A percentile compares a stretch with the other conserved stretches of the same genome.
Conservation (phyloP, 2,329 filamentous ascomycete genomes). For the Alternaria sp. region DNA sequence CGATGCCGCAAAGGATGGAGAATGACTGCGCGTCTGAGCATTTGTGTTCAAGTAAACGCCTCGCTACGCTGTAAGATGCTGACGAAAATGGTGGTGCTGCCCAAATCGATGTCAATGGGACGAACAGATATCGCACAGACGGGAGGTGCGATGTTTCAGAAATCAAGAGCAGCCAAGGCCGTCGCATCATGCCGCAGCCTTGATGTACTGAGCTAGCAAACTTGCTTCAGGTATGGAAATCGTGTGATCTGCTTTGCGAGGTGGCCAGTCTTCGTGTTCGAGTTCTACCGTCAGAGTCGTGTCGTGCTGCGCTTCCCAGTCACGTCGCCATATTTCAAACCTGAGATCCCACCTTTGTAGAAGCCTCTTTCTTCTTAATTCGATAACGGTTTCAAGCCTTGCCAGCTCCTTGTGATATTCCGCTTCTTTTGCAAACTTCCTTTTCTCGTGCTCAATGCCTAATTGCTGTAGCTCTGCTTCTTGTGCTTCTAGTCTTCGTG, state of each 20-base stretch:
- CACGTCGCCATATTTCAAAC: slow-evolving; percentile 48
- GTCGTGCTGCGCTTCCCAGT: slow-evolving; percentile 42
- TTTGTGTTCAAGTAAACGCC: not conserved
- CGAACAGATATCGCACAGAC: not conserved
- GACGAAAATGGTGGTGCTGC: not conserved
- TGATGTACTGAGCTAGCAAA: slow-evolving; percentile 26
- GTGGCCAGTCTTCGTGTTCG: slow-evolving; percentile 41
- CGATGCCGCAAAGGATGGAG: not conserved
- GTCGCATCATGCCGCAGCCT: slow-evolving; percentile 12
- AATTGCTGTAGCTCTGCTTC: slow-evolving; percentile 49
- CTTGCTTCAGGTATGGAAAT: slow-evolving; percentile 29
- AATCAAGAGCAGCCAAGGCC: not conserved
- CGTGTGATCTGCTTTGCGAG: slow-evolving; percentile 17
- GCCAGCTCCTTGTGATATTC: slow-evolving; percentile 42
- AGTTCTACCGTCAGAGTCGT: slow-evolving; percentile 26
- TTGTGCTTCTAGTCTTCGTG: slow-evolving; percentile 47
- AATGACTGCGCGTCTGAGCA: not conserved
- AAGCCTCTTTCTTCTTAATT: slow-evolving; percentile 41
- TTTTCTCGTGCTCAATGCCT: slow-evolving; percentile 40
- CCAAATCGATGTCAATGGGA: not conserved
- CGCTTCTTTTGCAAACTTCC: slow-evolving; percentile 43
- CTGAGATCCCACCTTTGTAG: slow-evolving; percentile 49
- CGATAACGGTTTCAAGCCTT: slow-evolving; percentile 43
- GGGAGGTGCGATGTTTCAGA: not conserved
- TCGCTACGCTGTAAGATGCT: slow-evolving; percentile 3